Evolutionary conservation across 2,329 filamentous ascomycete genomes (phyloP).

Genomic region (Tolypocladium guangdongense): DNA sequence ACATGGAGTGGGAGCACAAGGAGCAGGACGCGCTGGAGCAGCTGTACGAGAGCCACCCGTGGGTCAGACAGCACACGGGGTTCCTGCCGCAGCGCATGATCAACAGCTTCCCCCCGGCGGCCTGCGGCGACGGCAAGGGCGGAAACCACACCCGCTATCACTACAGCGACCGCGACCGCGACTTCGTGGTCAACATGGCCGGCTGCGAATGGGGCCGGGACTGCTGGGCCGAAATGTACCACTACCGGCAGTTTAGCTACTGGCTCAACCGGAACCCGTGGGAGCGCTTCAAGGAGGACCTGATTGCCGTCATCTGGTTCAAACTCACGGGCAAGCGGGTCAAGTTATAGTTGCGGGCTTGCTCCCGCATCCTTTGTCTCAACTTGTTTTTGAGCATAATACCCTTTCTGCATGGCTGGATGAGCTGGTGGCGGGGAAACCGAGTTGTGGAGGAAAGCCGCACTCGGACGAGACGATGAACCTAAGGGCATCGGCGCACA

Average conservation of each 20-base stretch:
- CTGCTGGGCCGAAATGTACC: conserved; percentile 97
- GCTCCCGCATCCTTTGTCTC: neutral
- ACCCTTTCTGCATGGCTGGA: neutral
- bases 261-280: conserved; percentile 74
- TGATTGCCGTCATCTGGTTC: conserved; percentile 49
- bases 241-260: conserved; percentile 85
- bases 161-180: conserved; percentile 73
- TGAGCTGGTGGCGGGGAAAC: neutral
- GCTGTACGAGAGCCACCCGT: conserved; percentile 82
- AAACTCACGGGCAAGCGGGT: conserved; percentile 52
- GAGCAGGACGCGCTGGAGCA: conserved; percentile 94
- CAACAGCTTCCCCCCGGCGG: conserved; percentile 87
- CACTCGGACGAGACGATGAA: neutral
- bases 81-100: conserved; percentile 88
- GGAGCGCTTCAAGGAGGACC: conserved; percentile 63
- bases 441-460: neutral
- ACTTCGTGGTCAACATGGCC: conserved; percentile 97
- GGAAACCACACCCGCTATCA: conserved; percentile 69
- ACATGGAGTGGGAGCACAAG: conserved; percentile 99
- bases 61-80: conserved; percentile 78
- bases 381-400: neutral
- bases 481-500: neutral
- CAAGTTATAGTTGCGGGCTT: conserved; percentile 31
- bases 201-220: conserved; percentile 95
- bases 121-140: conserved; percentile 59